Evolutionary conservation across 106 monocot species (phyloP), one percentile per base, ranked within the genome.

Genomic region (Platanthera zijinensis): DNA sequence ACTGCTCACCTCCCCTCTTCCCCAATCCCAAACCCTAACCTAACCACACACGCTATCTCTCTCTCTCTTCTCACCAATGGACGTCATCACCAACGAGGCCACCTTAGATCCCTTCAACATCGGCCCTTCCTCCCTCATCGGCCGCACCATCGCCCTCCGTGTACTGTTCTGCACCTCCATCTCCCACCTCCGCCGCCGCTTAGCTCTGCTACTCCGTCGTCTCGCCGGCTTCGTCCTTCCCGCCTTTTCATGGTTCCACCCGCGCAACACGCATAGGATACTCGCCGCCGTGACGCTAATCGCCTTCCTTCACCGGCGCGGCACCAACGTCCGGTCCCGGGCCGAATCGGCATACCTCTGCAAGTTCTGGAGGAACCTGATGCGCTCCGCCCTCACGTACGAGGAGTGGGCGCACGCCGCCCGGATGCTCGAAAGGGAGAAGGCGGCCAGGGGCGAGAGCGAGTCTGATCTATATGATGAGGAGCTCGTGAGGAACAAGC

Each of bases 341-440:
- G 91, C 94, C 5, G 85, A 89, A 76, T 85, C 88, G 7, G 94
- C 94, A 0, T 90, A 90, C 82, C 74, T 89, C 8, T 77, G 97
- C 19, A 96, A 93, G 78, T 96, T 93, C 84, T 96, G 93, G 96
- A 79, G 91, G 48, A 89, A 90, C 78, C 84, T 86, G 89, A 97
- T 90, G 94, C 74, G 86, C 59, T 75, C 79, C 25, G 94, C 94
- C 8, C 57, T 92, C 22, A 90, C 88, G 0, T 97, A 90, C 67
- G 97, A 94, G 80, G 97, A 97, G 83, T 97, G 97, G 94, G 79
- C 87, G 14, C 94, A 94, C 72, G 94, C 86, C 0, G 97, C 93
- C 5, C 89, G 85, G 86, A 94, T 94, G 97, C 85, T 94, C 22
- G 94, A 97, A 11, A 88, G 69, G 79, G 94, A 91, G 83, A 79